Evolutionary conservation across 345 rosid genomes (phyloP).

Genomic region (Mangifera indica): DNA sequence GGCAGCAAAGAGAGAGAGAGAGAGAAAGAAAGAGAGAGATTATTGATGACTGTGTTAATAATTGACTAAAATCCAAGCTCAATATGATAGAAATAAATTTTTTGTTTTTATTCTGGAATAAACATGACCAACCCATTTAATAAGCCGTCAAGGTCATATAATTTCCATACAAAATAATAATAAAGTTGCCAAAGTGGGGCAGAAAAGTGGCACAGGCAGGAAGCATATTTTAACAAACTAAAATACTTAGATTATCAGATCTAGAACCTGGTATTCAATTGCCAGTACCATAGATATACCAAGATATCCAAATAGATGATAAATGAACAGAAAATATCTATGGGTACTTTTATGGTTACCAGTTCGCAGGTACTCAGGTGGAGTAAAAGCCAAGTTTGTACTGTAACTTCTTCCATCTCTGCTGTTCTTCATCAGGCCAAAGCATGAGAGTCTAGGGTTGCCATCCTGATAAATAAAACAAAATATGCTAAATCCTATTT

Average conservation of each 20-base stretch:
- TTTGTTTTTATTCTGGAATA: background rate
- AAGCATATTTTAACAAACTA: background rate
- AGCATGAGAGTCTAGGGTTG: slow-evolving; percentile 90
- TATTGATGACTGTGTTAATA: background rate
- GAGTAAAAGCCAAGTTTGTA: slow-evolving; percentile 87
- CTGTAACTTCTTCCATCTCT: slow-evolving; percentile 90
- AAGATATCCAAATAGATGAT: background rate
- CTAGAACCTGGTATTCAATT: background rate
- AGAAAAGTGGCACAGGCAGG: background rate
- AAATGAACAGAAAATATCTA: background rate
- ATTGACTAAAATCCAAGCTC: background rate
- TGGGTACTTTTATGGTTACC: slow-evolving; percentile 39
- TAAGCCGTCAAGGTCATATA: background rate
- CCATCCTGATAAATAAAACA: slow-evolving; percentile 49
- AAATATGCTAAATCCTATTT: slow-evolving; percentile 6
- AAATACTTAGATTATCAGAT: background rate
- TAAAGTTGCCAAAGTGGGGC: background rate
- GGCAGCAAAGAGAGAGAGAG: background rate
- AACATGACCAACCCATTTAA: background rate
- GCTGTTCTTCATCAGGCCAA: slow-evolving; percentile 97
- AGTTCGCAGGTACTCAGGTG: slow-evolving; percentile 87
- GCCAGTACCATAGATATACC: background rate
- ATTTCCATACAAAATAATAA: background rate
- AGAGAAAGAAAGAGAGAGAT: no score
- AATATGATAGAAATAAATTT: background rate